phyloP scores from a whole-genome alignment of 768 basidiomycete species.

The Dictyophora rubrovolvata region DNA sequence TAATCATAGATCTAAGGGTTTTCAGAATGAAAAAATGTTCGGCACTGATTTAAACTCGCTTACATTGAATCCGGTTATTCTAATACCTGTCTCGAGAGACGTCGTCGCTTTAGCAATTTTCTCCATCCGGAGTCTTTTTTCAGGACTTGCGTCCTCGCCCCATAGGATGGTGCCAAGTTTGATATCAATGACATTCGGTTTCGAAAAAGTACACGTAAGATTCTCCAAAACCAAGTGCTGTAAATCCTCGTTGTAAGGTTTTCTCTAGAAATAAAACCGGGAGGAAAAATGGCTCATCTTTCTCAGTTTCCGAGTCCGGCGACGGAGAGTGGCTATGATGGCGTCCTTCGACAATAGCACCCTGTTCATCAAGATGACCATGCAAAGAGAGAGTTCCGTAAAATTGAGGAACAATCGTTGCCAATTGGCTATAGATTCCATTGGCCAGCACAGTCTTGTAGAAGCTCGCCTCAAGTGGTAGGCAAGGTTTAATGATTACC shows the following conservation, averaged over 20 bases:
- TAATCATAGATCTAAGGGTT: slow-evolving; percentile 60
- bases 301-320: slow-evolving; percentile 22
- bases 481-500: slow-evolving; percentile 72
- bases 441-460: slow-evolving; percentile 47
- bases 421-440: slow-evolving; percentile 30
- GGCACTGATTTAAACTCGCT: slow-evolving; percentile 18
- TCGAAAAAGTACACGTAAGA: slow-evolving; percentile 56
- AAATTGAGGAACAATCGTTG: slow-evolving; percentile 61
- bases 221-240: slow-evolving; percentile 86
- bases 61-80: slow-evolving; percentile 89
- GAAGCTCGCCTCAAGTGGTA: slow-evolving; percentile 56
- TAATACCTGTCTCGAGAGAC: slow-evolving; percentile 60
- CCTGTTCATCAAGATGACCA: slow-evolving; percentile 41
- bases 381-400: slow-evolving; percentile 68
- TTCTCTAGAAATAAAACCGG: not conserved
- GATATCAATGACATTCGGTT: slow-evolving; percentile 83
- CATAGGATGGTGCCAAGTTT: slow-evolving; percentile 91
- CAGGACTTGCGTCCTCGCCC: slow-evolving; percentile 51
- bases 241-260: slow-evolving; percentile 3
- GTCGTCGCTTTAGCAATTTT: slow-evolving; percentile 63
- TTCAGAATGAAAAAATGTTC: not conserved
- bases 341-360: slow-evolving; percentile 14
- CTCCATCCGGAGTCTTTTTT: slow-evolving; percentile 74
- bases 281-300: slow-evolving; percentile 31
- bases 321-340: slow-evolving; percentile 14